Conservation (phyloP, 768 basidiomycete species). For the Termitomyces eurrhizus region DNA sequence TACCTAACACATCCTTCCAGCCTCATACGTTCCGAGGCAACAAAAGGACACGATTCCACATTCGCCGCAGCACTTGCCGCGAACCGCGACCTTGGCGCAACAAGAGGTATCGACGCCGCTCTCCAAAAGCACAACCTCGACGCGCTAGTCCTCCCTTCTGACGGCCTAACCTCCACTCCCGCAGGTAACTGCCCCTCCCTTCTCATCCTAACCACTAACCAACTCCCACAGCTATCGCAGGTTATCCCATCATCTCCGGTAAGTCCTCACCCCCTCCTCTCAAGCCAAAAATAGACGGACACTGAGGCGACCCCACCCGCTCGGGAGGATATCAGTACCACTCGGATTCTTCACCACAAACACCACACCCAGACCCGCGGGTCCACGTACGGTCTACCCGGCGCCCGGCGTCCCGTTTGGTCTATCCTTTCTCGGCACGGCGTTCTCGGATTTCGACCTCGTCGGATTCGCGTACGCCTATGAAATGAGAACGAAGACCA, state of each 20-base stretch:
- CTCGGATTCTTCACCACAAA: slow-evolving; percentile 54
- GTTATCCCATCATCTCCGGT: slow-evolving; percentile 66
- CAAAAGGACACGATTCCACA: slow-evolving; percentile 35
- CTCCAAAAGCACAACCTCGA: slow-evolving; percentile 44
- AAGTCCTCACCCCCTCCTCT: slow-evolving; percentile 6
- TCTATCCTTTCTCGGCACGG: slow-evolving; percentile 57
- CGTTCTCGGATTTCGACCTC: slow-evolving; percentile 54
- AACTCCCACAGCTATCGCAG: slow-evolving; percentile 45
- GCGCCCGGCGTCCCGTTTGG: slow-evolving; percentile 60
- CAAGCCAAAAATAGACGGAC: not conserved
- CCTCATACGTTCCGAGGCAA: slow-evolving; percentile 34
- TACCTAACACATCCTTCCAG: slow-evolving; percentile 16
- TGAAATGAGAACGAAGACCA: slow-evolving; percentile 56
- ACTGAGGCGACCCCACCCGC: not conserved
- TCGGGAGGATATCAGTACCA: slow-evolving; percentile 35
- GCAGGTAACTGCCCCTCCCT: slow-evolving; percentile 24
- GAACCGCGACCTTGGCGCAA: slow-evolving; percentile 44
- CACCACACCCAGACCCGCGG: slow-evolving; percentile 32
- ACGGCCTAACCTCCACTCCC: slow-evolving; percentile 33
- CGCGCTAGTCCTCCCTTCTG: slow-evolving; percentile 47
- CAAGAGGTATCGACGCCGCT: slow-evolving; percentile 50
- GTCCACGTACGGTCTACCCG: slow-evolving; percentile 40
- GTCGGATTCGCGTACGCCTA: slow-evolving; percentile 60
- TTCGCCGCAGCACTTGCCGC: slow-evolving; percentile 41
- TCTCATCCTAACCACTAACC: too few relatives aligned